Base-by-base conservation (phyloP, 176 grass and related monocot species). In the Carex kokanica region DNA sequence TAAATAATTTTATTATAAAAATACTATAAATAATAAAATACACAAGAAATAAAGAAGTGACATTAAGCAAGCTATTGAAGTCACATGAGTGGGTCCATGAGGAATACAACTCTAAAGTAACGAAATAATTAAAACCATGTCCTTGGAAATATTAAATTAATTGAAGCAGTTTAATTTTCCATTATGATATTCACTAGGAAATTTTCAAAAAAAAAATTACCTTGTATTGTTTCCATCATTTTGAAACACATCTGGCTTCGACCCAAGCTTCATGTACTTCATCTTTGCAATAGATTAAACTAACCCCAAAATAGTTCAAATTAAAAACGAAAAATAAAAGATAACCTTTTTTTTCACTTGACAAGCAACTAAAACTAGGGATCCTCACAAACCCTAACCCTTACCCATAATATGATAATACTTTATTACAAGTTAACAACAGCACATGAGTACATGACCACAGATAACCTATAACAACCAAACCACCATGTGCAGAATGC, bases 201-300 rank as follows among this genome's bases (percentile, higher is more conserved):
- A 79, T 64, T 72, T 49, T 4, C 29, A 41, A 80, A 58, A 49
- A 45, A 89, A 56, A n/a, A 43, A 87, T 83, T 78, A 99, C 97
- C 93, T 99, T 83, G 87, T 88, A 79, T 82, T 85, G 61, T 79
- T 88, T 20, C 88, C 97, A 53, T 99, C 93, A 60, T 89, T 84
- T 87, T 96, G 93, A 74, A 99, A 96, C 80, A 84, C 85, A 86
- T 99, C 97, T 3, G 93, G 89, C 86, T 96, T 99, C 0, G 97
- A 99, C 71, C 97, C 97, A 88, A 99, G 93, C 73, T 99, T 99
- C 97, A 99, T 99, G 54, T 99, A 93, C 91, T 99, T 99, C 97
- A 99, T 99, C 16, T 74, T 92, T 71, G 20, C 83, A 47, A 55
- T 21, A 9, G 0, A 34, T 85, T 65, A 75, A 91, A 79, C 10